Percentiles rank a stretch among this genome's conserved stretches.
phyloP scores from a whole-genome alignment of 768 basidiomycete genomes.

The Lactifluus hygrophoroides region DNA sequence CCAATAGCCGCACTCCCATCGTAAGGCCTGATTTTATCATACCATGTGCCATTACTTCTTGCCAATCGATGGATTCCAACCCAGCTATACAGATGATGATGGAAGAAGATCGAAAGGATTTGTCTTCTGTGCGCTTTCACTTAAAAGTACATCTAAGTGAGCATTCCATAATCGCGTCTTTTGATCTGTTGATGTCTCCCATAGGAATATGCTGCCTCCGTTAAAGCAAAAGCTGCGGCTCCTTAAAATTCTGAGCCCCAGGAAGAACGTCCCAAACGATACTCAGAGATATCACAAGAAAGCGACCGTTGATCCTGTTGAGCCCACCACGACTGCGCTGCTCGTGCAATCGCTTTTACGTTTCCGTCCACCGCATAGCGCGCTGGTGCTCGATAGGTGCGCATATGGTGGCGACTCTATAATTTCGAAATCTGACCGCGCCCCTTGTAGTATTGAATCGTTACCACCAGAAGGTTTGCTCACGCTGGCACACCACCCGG shows the following conservation, averaged over 20 bases:
- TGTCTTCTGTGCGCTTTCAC: slow-evolving; percentile 13
- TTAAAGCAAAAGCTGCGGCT: background rate
- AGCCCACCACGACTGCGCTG: slow-evolving; percentile 71
- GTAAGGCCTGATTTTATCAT: slow-evolving; percentile 64
- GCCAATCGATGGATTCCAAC: background rate
- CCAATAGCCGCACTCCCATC: too few relatives aligned
- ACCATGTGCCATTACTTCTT: slow-evolving; percentile 38
- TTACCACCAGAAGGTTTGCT: slow-evolving; percentile 53
- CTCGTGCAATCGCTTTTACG: slow-evolving; percentile 76
- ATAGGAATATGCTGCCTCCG: slow-evolving; percentile 23
- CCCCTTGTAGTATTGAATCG: slow-evolving; percentile 43
- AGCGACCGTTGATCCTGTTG: slow-evolving; percentile 32
- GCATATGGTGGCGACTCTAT: slow-evolving; percentile 1
- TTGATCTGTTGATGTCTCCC: background rate
- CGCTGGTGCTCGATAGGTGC: slow-evolving; percentile 58
- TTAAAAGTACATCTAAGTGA: slow-evolving; percentile 7
- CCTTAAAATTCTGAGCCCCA: background rate
- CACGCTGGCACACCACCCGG: slow-evolving; percentile 52
- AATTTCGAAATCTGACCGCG: background rate
- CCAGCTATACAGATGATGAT: slow-evolving; percentile 31
- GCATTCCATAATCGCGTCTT: background rate
- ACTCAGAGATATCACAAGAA: slow-evolving; percentile 10
- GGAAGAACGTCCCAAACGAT: slow-evolving; percentile 22
- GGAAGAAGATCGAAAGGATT: slow-evolving; percentile 14
- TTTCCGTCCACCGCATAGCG: slow-evolving; percentile 57